Base-by-base conservation (phyloP, 805 yeast species). In the Naumovozyma castellii region DNA sequence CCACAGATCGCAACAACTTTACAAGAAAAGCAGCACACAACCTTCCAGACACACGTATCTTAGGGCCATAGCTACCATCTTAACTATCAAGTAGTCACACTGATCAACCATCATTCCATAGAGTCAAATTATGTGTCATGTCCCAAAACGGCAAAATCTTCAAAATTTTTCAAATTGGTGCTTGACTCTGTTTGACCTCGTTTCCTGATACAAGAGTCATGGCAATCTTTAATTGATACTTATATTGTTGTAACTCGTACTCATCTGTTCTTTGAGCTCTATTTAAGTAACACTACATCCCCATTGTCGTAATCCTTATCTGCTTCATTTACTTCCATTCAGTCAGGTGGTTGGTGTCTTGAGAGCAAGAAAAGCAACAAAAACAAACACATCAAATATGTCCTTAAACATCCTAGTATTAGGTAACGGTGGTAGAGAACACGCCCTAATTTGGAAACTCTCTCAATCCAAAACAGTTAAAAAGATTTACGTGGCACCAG, bases 401-500 rank as follows among this genome's bases (percentile, higher is more conserved):
- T 46, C 58, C 18, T 61, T 73, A 59, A 85, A 83, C 61, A 65
- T 92, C 50, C 77, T 92, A 45, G 80, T 92, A 48, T 74, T 92
- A 51, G 99, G 99, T 56, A 86, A 84, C 66, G 99, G 99, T 61
- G 99, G 98, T 51, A 87, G 99, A 71, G 99, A 92, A 66, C 97
- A 92, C 62, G 97, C 97, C 39, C 72, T 92, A 45, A 84, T 85
- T 13, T 88, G 96, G 96, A 84, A 82, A 57, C 72, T 92, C 47
- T 67, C 82, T 22, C 90, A 87, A 64, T 85, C 96, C 28, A 65
- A 76, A 30, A 62, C 73, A 34, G 95, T 87, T 28, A 65, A 66
- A 44, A 72, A 75, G 43, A 80, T 94, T 50, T 94, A 60, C 54
- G 95, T 90, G 41, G 95, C 97, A 19, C 97, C 97, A 46, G 97